Evolutionary conservation across 257 asterid genomes (phyloP).

Genomic region (Hygrophila difformis): DNA sequence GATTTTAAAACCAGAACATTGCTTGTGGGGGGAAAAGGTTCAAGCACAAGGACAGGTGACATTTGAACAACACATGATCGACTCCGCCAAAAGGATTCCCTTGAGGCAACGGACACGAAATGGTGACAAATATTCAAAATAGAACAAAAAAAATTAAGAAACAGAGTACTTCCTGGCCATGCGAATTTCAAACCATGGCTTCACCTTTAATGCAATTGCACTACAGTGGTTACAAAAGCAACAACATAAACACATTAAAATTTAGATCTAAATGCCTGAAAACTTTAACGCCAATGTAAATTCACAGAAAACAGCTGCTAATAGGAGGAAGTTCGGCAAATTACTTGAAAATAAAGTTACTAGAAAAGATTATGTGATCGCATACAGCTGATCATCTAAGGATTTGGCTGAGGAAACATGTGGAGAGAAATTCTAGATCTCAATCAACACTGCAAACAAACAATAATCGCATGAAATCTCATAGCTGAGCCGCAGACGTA

Average conservation of each 20-base stretch:
- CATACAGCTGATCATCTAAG: conserved; percentile 4
- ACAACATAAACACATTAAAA: no score
- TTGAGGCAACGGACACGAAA: no score
- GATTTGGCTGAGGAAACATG: not conserved
- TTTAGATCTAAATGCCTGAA: not conserved
- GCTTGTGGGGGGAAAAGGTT: no score
- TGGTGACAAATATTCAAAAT: no score
- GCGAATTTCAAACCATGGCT: no score
- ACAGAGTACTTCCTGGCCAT: no score
- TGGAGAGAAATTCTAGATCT: conserved; percentile 10
- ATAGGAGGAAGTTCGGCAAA: not conserved
- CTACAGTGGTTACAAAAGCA: no score
- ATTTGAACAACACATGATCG: not conserved
- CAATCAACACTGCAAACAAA: conserved; percentile 9
- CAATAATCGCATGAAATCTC: not conserved
- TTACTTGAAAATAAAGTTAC: not conserved
- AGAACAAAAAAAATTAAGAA: no score
- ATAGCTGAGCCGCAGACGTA: not conserved
- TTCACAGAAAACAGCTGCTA: conserved; percentile 7
- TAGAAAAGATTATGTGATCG: not conserved
- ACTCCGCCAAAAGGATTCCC: not conserved
- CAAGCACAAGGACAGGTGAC: no score
- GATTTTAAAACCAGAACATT: no score
- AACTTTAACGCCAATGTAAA: not conserved
- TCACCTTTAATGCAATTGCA: no score